A percentile compares a stretch with the other conserved stretches of the same genome.
Conservation (phyloP, 2,329 filamentous ascomycete species). For the Endoconidiophora laricicola region DNA sequence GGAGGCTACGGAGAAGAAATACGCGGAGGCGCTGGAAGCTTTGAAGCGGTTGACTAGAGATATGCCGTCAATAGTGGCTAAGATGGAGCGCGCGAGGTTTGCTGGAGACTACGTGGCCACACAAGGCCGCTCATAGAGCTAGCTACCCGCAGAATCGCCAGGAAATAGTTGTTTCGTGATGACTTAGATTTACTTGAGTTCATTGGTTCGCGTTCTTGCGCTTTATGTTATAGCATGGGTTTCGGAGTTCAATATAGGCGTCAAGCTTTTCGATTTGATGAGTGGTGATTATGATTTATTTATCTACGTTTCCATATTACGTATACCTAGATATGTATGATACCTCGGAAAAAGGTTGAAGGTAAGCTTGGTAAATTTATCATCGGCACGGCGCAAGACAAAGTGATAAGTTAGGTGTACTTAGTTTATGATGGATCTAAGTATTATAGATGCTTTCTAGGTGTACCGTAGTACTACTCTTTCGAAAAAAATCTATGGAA, state of each 20-base stretch:
- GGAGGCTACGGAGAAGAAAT: conserved; percentile 29
- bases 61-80: conserved; percentile 45
- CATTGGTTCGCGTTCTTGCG: neutral
- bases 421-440: no score
- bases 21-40: conserved; percentile 30
- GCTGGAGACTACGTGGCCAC: conserved; percentile 41
- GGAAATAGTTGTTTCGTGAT: neutral
- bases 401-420: no score
- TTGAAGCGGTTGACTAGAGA: conserved; percentile 38
- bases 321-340: no score
- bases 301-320: no score
- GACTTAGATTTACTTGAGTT: neutral
- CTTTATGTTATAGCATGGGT: neutral
- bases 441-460: no score
- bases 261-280: neutral
- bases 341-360: no score
- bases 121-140: conserved; percentile 15
- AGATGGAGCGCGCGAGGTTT: conserved; percentile 46
- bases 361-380: no score
- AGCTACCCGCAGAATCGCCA: no score
- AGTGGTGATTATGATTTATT: no score
- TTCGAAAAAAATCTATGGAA: no score
- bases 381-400: no score
- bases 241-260: neutral
- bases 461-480: no score